phyloP scores from a whole-genome alignment of 2,329 filamentous ascomycete species.

The Ophiocordyceps robertsii region DNA sequence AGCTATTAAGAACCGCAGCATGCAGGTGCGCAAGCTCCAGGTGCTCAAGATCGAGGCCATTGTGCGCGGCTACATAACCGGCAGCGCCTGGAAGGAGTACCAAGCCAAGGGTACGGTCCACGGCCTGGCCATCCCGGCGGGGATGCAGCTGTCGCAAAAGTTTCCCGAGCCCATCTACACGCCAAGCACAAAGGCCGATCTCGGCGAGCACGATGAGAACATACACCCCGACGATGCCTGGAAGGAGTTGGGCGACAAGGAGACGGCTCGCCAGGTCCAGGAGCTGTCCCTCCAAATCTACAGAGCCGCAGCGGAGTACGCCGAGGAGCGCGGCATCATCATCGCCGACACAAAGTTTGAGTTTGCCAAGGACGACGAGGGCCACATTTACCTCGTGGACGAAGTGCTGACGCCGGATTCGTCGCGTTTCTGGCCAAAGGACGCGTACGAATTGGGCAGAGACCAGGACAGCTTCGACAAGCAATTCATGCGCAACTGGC shows the following conservation, averaged over 20 bases:
- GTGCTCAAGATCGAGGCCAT: slow-evolving; percentile 13
- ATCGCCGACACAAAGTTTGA: slow-evolving; percentile 32
- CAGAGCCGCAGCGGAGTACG: slow-evolving; percentile 44
- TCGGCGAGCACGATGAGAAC: slow-evolving; percentile 72
- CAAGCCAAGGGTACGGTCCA: slow-evolving; percentile 63
- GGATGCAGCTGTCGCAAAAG: slow-evolving; percentile 56
- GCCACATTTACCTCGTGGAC: slow-evolving; percentile 39
- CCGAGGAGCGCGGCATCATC: slow-evolving; percentile 25
- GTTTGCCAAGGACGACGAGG: slow-evolving; percentile 39
- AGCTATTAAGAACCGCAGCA: slow-evolving; percentile 50
- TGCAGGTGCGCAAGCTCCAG: slow-evolving; percentile 53
- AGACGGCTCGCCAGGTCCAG: slow-evolving; percentile 17
- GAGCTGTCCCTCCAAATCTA: slow-evolving; percentile 18
- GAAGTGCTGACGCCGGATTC: slow-evolving; percentile 78
- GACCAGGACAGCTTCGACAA: slow-evolving; percentile 84
- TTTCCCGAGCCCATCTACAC: slow-evolving; percentile 52
- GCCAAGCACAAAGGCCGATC: slow-evolving; percentile 73
- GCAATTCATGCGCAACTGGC: slow-evolving; percentile 72
- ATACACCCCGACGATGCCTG: slow-evolving; percentile 57
- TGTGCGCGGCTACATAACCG: slow-evolving; percentile 82
- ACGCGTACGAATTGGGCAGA: slow-evolving; percentile 48
- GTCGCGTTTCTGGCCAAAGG: slow-evolving; percentile 75
- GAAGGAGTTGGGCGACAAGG: slow-evolving; percentile 21
- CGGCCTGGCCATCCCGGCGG: slow-evolving; percentile 54
- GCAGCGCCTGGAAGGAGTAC: slow-evolving; percentile 70